Evolutionary conservation across 805 yeast species (phyloP), one percentile per base, ranked within the genome.

Genomic region (Candida sakaeoensis): DNA sequence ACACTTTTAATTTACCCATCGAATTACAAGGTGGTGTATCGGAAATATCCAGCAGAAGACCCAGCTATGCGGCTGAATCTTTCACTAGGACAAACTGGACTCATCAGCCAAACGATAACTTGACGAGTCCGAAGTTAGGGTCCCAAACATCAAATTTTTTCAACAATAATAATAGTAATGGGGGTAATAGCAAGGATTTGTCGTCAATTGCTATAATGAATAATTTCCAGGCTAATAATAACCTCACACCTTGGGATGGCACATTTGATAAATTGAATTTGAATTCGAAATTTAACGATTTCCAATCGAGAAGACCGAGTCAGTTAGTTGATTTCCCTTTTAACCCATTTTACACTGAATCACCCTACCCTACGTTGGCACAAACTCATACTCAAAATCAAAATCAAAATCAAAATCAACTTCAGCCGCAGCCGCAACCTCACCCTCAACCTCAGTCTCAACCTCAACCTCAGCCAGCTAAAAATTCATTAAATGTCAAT

Each of bases 61-160:
- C 90, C 10, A 75, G 83, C 39, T 83, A 79, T 54, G 80, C 87
- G 9, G 85, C 89, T 2, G 91, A 82, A 52, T 63, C 74, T 2
- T 67, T 77, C 43, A 74, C 80, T 18, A 60, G 75, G 36, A 52
- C 55, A 18, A 36, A 27, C 19, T 33, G 37, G 37, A 12, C 14
- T 15, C 26, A 19, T n/a, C 30, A 22, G 16, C 25, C 40, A 16
- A 29, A 21, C 9, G 3, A 12, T n/a, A 33, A 27, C 19, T 13
- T 17, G 5, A 14, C 15, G 13, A 16, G 40, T 6, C 43, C 40
- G 19, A 33, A 36, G 10, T 17, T 36, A 19, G 39, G 21, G 19
- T 10, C 32, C 12, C 41, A 30, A 25, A 5, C 29, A 16, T 38
- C 36, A 9, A 38, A 38, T 19, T 38, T 38, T 16, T 37, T 37